Percentiles rank a stretch among this genome's conserved stretches.
Conservation (phyloP, 495 filamentous ascomycete species). For the Cenococcum geophilum region DNA sequence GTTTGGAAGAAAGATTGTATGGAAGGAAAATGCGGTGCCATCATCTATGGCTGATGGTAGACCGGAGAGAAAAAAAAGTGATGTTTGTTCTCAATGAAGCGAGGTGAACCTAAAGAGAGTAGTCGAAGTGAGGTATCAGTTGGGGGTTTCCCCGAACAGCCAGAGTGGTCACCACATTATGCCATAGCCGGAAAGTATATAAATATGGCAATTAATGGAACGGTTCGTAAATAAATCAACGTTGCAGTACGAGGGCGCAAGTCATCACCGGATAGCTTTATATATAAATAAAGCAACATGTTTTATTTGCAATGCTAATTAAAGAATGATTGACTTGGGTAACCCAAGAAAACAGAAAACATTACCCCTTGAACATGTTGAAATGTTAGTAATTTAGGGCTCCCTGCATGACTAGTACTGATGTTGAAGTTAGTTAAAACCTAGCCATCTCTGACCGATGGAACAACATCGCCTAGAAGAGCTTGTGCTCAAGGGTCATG, state of each 20-base stretch:
- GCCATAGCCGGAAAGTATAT: background rate
- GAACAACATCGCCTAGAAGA: slow-evolving; percentile 52
- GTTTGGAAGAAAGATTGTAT: slow-evolving; percentile 50
- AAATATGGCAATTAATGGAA: background rate
- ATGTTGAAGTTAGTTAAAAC: background rate
- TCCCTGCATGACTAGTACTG: background rate
- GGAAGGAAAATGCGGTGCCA: slow-evolving; percentile 41
- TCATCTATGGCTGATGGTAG: slow-evolving; percentile 8
- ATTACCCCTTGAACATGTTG: background rate
- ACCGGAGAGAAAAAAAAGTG: background rate
- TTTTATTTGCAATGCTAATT: background rate
- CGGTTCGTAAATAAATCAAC: background rate
- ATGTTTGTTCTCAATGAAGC: too few species aligned
- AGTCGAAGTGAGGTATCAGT: too few species aligned
- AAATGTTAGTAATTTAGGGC: background rate
- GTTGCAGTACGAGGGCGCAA: background rate
- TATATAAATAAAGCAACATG: background rate
- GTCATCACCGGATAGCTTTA: background rate
- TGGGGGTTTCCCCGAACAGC: too few species aligned
- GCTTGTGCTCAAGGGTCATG: slow-evolving; percentile 99
- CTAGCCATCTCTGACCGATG: background rate
- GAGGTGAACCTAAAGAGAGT: too few species aligned
- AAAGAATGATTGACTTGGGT: background rate
- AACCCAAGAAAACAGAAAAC: background rate
- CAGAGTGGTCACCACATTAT: too few species aligned